Percentiles rank a stretch among this genome's conserved stretches.
Evolutionary conservation across 2,329 filamentous ascomycete genomes (phyloP).

Genomic region (Xylaria sp.): DNA sequence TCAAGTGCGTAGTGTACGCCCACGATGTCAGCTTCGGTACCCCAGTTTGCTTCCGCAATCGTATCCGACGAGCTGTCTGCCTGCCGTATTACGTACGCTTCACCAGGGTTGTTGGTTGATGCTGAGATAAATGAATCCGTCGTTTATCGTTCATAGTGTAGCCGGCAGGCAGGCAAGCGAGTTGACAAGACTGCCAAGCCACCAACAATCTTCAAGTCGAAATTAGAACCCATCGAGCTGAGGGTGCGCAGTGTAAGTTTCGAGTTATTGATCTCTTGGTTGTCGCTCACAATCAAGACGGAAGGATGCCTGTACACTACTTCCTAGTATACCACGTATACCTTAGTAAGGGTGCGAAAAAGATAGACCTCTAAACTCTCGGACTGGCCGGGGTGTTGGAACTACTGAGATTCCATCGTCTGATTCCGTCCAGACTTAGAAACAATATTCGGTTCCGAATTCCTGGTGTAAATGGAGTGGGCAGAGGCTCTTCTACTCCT

Average conservation of each 20-base stretch:
- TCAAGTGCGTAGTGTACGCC: not conserved
- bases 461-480: not conserved
- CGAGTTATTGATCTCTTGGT: not conserved
- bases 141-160: not conserved
- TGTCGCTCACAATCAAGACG: not conserved
- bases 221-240: constrained; percentile 4
- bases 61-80: not conserved
- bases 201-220: constrained; percentile 17
- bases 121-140: constrained; percentile 1
- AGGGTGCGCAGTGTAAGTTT: constrained; percentile 2
- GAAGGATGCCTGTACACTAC: not conserved
- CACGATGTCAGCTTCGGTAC: not conserved
- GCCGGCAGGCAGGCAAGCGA: constrained; percentile 27
- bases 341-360: constrained; percentile 2
- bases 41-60: constrained; percentile 5
- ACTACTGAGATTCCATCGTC: constrained; percentile 14
- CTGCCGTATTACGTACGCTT: not conserved
- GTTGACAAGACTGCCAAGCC: constrained; percentile 21
- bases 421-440: constrained; percentile 8
- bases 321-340: not conserved
- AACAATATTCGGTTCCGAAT: constrained; percentile 12
- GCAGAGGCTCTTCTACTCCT: not conserved
- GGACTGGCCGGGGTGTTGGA: constrained; percentile 9
- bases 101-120: not conserved
- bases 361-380: not conserved